A percentile compares a stretch with the other conserved stretches of the same genome.
Conservation (phyloP, 768 basidiomycete genomes). For the Boletales sp. region DNA sequence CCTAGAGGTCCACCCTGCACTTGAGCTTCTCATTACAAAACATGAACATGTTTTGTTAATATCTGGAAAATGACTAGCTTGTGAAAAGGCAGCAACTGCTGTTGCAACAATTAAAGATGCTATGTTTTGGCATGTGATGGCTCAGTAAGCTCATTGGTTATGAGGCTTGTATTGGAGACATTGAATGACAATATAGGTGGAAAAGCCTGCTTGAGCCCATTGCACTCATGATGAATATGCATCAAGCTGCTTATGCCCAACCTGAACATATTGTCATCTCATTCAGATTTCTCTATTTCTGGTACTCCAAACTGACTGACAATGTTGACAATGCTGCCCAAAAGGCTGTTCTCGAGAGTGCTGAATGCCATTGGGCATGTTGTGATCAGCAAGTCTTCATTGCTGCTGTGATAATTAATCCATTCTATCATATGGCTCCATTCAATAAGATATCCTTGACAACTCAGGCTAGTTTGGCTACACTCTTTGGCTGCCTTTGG, state of each 20-base stretch:
- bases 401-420: slow-evolving; percentile 28
- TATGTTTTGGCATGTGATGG: slow-evolving; percentile 17
- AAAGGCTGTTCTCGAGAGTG: slow-evolving; percentile 26
- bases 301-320: not conserved
- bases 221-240: slow-evolving; percentile 16
- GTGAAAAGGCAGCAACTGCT: slow-evolving; percentile 27
- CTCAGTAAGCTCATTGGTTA: not conserved
- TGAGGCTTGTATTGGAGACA: no score
- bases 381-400: slow-evolving; percentile 32
- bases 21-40: slow-evolving; percentile 15
- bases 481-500: not conserved
- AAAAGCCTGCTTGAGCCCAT: slow-evolving; percentile 29
- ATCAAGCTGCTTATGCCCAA: not conserved
- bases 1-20: slow-evolving; percentile 19
- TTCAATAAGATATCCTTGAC: slow-evolving; percentile 19
- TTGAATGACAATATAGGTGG: slow-evolving; percentile 15
- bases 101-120: slow-evolving; percentile 22
- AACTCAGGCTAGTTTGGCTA: not conserved
- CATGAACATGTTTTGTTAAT: slow-evolving; percentile 12
- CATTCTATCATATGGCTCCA: slow-evolving; percentile 9
- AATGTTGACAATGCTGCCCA: not conserved
- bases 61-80: slow-evolving; percentile 21
- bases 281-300: slow-evolving; percentile 24
- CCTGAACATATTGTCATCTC: slow-evolving; percentile 22
- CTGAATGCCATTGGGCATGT: slow-evolving; percentile 28